These are phyloP conservation scores for Trichoderma lentiforme DNA, from an alignment of 2,329 filamentous ascomycete genomes.

Conservation along the genomic window DNA sequence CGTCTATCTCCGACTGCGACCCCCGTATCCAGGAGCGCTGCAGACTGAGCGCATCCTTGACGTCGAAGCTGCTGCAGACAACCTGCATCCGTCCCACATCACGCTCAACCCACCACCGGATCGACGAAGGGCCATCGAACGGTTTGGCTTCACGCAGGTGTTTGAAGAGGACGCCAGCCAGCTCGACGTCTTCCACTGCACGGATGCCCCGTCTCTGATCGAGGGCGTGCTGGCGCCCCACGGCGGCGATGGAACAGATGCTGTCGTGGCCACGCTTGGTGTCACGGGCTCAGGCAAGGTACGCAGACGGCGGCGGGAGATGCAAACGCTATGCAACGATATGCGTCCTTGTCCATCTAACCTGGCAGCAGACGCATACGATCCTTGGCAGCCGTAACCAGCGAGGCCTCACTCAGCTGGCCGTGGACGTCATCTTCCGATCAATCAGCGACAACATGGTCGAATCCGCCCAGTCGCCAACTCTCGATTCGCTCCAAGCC, in stretches of 20 bases:
- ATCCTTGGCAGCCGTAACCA: constrained; percentile 85
- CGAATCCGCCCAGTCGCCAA: constrained; percentile 55
- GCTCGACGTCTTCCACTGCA: constrained; percentile 80
- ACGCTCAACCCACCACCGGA: constrained; percentile 79
- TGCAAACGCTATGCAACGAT: not conserved
- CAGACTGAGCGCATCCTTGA: constrained; percentile 68
- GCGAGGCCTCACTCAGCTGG: constrained; percentile 85
- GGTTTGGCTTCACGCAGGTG: constrained; percentile 89
- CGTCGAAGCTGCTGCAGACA: constrained; percentile 59
- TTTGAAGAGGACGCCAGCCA: constrained; percentile 86
- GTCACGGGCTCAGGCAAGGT: constrained; percentile 98
- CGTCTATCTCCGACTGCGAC: constrained; percentile 82
- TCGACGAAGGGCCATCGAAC: constrained; percentile 82
- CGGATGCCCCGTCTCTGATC: constrained; percentile 69
- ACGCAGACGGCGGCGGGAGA: not conserved
- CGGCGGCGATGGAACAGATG: constrained; percentile 79
- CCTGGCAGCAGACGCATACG: constrained; percentile 72
- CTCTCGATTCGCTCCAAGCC: constrained; percentile 70
- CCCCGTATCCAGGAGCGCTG: constrained; percentile 49
- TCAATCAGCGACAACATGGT: constrained; percentile 72
- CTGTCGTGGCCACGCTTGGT: constrained; percentile 83
- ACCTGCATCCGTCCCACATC: constrained; percentile 60
- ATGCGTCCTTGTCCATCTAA: not conserved
- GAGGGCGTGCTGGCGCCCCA: constrained; percentile 74
- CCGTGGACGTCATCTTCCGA: constrained; percentile 84